phyloP scores from a whole-genome alignment of 768 basidiomycete species.

The Gelatoporia subvermispora region DNA sequence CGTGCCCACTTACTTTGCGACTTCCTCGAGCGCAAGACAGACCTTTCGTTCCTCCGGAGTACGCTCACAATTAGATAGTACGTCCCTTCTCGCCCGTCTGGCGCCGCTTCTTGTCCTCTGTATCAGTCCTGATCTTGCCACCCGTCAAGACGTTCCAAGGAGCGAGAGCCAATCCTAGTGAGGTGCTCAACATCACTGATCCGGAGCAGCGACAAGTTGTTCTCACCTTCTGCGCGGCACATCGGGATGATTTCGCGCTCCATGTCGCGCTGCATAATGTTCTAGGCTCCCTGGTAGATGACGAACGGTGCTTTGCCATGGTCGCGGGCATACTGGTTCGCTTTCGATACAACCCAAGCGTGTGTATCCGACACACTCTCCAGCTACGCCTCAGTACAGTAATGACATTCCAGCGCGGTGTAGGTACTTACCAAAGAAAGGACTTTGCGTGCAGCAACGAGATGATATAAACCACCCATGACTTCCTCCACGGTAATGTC shows the following conservation, averaged over 20 bases:
- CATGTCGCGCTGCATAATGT: constrained; percentile 25
- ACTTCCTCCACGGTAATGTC: constrained; percentile 48
- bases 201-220: constrained; percentile 1
- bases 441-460: constrained; percentile 47
- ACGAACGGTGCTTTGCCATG: constrained; percentile 34
- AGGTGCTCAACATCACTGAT: neutral
- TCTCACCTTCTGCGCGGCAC: constrained; percentile 6
- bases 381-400: neutral
- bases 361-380: constrained; percentile 21
- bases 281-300: constrained; percentile 32
- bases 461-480: constrained; percentile 44
- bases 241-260: constrained; percentile 36
- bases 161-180: constrained; percentile 31
- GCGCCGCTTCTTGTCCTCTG: constrained; percentile 23
- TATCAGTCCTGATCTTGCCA: constrained; percentile 32
- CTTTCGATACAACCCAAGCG: constrained; percentile 28
- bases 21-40: constrained; percentile 32
- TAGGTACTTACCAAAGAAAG: constrained; percentile 16
- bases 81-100: constrained; percentile 25
- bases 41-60: constrained; percentile 29
- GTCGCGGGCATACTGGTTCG: constrained; percentile 30
- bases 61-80: constrained; percentile 33
- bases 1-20: constrained; percentile 32
- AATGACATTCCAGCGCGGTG: too few species aligned
- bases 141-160: constrained; percentile 34